Conservation (phyloP, 352 stramenopile species). For the Pythium dissotocum region DNA sequence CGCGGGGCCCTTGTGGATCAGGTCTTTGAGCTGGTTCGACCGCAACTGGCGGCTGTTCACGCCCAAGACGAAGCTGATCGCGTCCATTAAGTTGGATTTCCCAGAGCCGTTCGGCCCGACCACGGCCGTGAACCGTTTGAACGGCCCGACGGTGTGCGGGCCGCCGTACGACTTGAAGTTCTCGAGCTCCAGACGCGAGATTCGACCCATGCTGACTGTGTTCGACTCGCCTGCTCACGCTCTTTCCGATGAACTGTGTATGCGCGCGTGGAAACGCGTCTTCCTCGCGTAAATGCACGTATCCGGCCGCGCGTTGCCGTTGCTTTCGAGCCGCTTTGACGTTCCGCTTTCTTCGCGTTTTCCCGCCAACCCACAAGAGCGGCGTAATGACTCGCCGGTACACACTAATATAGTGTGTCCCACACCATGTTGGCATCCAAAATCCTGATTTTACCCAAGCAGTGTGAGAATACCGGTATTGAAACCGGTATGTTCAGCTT, state of each 20-base stretch:
- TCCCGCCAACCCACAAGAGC: conserved; percentile 14
- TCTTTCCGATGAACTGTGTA: background rate
- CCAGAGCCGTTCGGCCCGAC: conserved; percentile 97
- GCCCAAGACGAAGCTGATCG: conserved; percentile 98
- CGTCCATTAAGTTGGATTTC: conserved; percentile 95
- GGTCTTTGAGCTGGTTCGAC: conserved; percentile 94
- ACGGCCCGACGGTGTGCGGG: conserved; percentile 93
- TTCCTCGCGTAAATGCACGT: background rate
- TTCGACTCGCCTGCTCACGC: conserved; percentile 3
- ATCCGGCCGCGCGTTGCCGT: conserved; percentile 23
- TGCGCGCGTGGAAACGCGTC: background rate
- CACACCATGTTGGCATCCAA: background rate
- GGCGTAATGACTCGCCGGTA: background rate
- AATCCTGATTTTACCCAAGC: background rate
- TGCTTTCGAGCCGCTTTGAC: conserved; percentile 19
- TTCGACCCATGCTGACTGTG: conserved; percentile 70
- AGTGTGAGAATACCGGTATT: background rate
- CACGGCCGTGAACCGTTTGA: conserved; percentile 97
- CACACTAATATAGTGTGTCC: background rate
- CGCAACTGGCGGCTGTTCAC: conserved; percentile 96
- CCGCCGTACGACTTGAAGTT: conserved; percentile 99
- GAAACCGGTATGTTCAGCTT: background rate
- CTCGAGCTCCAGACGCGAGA: conserved; percentile 95
- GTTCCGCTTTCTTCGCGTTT: conserved; percentile 6
- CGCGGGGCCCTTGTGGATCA: conserved; percentile 92